These are phyloP conservation scores for Fragaria ananassa DNA, from an alignment of 306 rosid genomes.

Conservation along the genomic window DNA sequence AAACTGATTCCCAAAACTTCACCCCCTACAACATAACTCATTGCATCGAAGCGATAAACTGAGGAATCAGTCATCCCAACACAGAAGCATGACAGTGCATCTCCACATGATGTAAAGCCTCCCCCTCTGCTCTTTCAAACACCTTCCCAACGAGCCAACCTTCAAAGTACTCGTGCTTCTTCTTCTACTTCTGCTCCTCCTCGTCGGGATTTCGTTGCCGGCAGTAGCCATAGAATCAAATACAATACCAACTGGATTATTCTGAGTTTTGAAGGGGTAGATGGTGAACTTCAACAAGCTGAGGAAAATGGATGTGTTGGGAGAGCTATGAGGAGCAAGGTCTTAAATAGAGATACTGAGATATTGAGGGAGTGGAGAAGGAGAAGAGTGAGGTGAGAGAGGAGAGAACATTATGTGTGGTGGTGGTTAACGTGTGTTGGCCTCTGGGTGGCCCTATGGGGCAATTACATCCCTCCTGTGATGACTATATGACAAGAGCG, in stretches of 20 bases:
- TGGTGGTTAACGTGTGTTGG: constrained; percentile 50
- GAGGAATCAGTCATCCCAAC: constrained; percentile 58
- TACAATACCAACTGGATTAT: not conserved
- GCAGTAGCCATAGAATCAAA: constrained; percentile 28
- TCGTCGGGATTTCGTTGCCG: constrained; percentile 38
- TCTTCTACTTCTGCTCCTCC: constrained; percentile 17
- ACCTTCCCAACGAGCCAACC: constrained; percentile 50
- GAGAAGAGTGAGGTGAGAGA: constrained; percentile 27
- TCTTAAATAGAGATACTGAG: constrained; percentile 28
- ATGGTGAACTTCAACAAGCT: not conserved
- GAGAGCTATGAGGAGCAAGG: not conserved
- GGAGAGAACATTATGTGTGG: constrained; percentile 41
- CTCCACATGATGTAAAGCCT: constrained; percentile 95
- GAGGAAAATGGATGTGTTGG: not conserved
- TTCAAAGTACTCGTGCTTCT: constrained; percentile 33
- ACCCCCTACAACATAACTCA: not conserved
- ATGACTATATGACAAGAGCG: constrained; percentile 38
- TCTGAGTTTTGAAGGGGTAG: not conserved
- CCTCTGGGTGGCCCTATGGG: constrained; percentile 33
- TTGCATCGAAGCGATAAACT: not conserved
- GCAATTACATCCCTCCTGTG: constrained; percentile 26
- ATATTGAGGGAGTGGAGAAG: constrained; percentile 1
- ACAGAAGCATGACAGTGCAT: constrained; percentile 77
- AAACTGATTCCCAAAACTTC: not conserved
- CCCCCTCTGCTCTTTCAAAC: constrained; percentile 71